phyloP scores from a whole-genome alignment of 805 yeast species.

The Candida sanyiensis region DNA sequence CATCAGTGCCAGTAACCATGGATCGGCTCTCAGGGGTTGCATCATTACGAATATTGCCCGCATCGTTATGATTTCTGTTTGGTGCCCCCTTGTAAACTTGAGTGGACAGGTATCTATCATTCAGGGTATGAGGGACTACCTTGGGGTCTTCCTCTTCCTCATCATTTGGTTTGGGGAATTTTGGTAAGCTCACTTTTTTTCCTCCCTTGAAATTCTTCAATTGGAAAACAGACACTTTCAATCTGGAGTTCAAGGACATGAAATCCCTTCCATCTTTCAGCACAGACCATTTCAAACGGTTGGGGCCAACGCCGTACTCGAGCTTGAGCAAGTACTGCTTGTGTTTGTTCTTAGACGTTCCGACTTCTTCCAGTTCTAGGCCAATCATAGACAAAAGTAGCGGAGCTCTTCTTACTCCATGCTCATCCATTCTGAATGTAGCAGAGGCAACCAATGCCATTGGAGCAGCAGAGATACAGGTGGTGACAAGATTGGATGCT shows the following conservation, averaged over 20 bases:
- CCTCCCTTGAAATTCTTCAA: slow-evolving; percentile 22
- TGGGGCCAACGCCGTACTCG: slow-evolving; percentile 85
- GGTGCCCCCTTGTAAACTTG: too few relatives aligned
- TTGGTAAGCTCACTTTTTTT: slow-evolving; percentile 31
- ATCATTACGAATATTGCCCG: slow-evolving; percentile 1
- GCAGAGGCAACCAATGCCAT: slow-evolving; percentile 72
- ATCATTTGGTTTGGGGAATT: slow-evolving; percentile 28
- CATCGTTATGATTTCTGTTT: background rate
- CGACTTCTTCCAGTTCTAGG: slow-evolving; percentile 50
- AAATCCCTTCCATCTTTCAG: slow-evolving; percentile 69
- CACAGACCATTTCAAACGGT: slow-evolving; percentile 75
- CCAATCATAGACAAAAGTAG: slow-evolving; percentile 69
- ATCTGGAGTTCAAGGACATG: slow-evolving; percentile 59
- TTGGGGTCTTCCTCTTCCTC: slow-evolving; percentile 2
- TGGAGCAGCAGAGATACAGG: slow-evolving; percentile 63
- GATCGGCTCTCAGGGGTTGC: background rate
- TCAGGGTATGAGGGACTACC: slow-evolving; percentile 15
- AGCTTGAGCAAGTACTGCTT: slow-evolving; percentile 59
- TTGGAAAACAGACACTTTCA: slow-evolving; percentile 50
- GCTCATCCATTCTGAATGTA: slow-evolving; percentile 69
- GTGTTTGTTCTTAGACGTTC: slow-evolving; percentile 29
- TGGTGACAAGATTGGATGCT: slow-evolving; percentile 42
- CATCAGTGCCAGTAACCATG: too few relatives aligned
- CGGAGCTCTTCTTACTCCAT: slow-evolving; percentile 75
- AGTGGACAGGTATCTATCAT: slow-evolving; percentile 22